These are phyloP conservation scores for Diutina rugosa DNA, from an alignment of 1,139 yeast genomes.

Conservation along the genomic window DNA sequence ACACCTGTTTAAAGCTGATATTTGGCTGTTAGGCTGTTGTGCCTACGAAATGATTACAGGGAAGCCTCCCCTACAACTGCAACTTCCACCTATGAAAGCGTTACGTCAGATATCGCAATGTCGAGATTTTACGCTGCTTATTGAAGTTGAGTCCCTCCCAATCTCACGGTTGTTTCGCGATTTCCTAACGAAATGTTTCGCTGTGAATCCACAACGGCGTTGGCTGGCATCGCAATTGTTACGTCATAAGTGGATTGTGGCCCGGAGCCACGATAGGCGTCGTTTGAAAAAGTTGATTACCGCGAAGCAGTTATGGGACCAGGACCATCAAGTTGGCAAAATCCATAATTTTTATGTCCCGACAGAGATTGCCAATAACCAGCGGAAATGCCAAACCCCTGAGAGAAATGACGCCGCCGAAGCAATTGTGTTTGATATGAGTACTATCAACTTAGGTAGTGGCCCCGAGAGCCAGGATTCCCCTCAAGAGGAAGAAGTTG, in stretches of 20 bases:
- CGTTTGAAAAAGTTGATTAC: slow-evolving; percentile 22
- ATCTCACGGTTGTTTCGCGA: slow-evolving; percentile 26
- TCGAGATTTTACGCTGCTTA: slow-evolving; percentile 20
- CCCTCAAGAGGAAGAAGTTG: neutral
- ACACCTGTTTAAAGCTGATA: slow-evolving; percentile 80
- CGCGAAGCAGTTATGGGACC: slow-evolving; percentile 28
- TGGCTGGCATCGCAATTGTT: slow-evolving; percentile 47
- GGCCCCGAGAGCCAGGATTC: neutral
- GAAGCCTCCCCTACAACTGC: slow-evolving; percentile 65
- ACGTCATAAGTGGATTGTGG: slow-evolving; percentile 35
- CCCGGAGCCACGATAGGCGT: slow-evolving; percentile 8
- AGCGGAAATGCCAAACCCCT: slow-evolving; percentile 17
- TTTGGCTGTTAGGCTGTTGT: slow-evolving; percentile 93
- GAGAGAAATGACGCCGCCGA: slow-evolving; percentile 7
- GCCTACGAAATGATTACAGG: slow-evolving; percentile 76
- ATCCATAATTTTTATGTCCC: slow-evolving; percentile 26
- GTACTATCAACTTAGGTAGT: slow-evolving; percentile 9
- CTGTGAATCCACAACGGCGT: slow-evolving; percentile 46
- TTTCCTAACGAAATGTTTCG: slow-evolving; percentile 53
- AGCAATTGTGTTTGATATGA: slow-evolving; percentile 24
- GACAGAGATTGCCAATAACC: slow-evolving; percentile 23
- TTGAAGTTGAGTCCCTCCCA: slow-evolving; percentile 15
- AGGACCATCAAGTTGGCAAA: slow-evolving; percentile 21
- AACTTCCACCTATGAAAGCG: slow-evolving; percentile 71
- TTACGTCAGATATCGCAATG: slow-evolving; percentile 35